phyloP scores from a whole-genome alignment of 345 rosid species.

The Camelina hispida region DNA sequence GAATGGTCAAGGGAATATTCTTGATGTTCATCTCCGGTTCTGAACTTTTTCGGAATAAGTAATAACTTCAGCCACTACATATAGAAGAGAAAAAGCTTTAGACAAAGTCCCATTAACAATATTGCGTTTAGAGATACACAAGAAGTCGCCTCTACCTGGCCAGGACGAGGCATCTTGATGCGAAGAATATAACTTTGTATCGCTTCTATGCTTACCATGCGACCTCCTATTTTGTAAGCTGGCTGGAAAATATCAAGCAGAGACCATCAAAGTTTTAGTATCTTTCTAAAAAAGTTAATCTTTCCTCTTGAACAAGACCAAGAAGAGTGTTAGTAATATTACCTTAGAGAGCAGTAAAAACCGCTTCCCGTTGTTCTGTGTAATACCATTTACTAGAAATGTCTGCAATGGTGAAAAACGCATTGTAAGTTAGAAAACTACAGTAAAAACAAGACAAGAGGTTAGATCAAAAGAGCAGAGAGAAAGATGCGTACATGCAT shows the following conservation, averaged over 20 bases:
- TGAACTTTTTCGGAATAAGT: constrained; percentile 75
- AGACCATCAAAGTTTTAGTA: no score
- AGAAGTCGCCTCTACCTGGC: constrained; percentile 64
- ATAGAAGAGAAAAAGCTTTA: constrained; percentile 34
- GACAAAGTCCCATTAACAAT: constrained; percentile 6
- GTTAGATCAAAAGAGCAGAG: constrained; percentile 22
- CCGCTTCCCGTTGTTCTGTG: constrained; percentile 85
- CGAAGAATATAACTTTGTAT: constrained; percentile 76
- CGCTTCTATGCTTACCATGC: constrained; percentile 75
- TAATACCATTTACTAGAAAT: constrained; percentile 83
- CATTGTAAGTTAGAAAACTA: not conserved
- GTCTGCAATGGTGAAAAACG: constrained; percentile 51
- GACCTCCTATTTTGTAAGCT: constrained; percentile 87
- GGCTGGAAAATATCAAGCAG: constrained; percentile 55
- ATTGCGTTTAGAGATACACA: not conserved
- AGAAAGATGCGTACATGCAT: constrained; percentile 72
- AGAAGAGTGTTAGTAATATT: not conserved
- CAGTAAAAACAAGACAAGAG: not conserved
- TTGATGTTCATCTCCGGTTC: constrained; percentile 70
- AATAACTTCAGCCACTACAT: constrained; percentile 81
- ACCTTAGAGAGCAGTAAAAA: constrained; percentile 82
- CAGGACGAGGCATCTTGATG: constrained; percentile 89
- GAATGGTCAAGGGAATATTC: constrained; percentile 67
- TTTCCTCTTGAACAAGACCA: no score
- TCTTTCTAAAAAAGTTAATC: no score